Evolutionary conservation across 2,329 filamentous ascomycete genomes (phyloP).

Genomic region (Calonectria naviculata): DNA sequence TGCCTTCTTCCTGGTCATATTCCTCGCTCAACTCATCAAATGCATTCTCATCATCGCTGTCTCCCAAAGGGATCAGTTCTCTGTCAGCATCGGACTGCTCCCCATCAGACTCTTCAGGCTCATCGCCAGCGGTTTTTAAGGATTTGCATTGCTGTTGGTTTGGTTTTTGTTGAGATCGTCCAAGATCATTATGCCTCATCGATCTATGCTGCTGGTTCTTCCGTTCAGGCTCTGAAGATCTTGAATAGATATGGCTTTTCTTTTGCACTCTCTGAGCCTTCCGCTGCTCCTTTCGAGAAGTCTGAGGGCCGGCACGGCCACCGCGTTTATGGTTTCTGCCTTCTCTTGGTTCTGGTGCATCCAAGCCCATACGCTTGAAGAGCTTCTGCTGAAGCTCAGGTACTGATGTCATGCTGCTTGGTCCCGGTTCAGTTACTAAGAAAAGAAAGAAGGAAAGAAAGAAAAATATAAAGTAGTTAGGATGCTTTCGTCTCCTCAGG

Average conservation of each 20-base stretch:
- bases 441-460: not conserved
- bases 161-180: constrained; percentile 3
- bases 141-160: constrained; percentile 12
- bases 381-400: constrained; percentile 51
- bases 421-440: not conserved
- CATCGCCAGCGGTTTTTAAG: constrained; percentile 20
- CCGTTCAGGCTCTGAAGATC: constrained; percentile 26
- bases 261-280: constrained; percentile 74
- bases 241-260: constrained; percentile 56
- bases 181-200: constrained; percentile 10
- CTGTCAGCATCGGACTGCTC: constrained; percentile 15
- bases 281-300: constrained; percentile 71
- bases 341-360: constrained; percentile 37
- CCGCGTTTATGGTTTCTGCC: constrained; percentile 23
- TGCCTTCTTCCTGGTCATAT: constrained; percentile 30
- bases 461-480: too few species aligned
- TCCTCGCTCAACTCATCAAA: constrained; percentile 32
- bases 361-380: constrained; percentile 50
- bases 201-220: constrained; percentile 16
- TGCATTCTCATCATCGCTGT: constrained; percentile 39
- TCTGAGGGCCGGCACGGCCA: constrained; percentile 29
- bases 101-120: constrained; percentile 29
- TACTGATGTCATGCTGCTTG: constrained; percentile 28
- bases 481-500: not conserved
- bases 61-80: constrained; percentile 18